These are phyloP conservation scores for Backusella morwellensis DNA, from an alignment of 192 early-diverging fungal genomes.

Conservation along the genomic window DNA sequence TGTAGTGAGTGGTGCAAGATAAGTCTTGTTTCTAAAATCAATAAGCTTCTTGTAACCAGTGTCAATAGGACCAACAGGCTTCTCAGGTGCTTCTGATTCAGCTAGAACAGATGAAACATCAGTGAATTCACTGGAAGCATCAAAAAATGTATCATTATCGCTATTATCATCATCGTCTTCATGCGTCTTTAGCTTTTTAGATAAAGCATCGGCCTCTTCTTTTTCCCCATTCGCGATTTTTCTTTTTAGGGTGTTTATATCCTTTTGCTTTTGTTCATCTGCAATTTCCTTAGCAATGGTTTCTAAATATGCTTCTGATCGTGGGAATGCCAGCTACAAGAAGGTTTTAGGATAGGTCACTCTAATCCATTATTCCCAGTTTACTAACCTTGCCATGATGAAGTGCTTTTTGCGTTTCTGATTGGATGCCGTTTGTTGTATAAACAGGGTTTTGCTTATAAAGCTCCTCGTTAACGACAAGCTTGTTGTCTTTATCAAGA, in stretches of 20 bases:
- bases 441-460: slow-evolving; percentile 17
- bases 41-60: slow-evolving; percentile 19
- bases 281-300: slow-evolving; percentile 26
- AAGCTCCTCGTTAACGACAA: slow-evolving; percentile 56
- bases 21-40: slow-evolving; percentile 84
- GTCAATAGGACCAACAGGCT: slow-evolving; percentile 43
- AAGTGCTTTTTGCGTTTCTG: slow-evolving; percentile 19
- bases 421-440: slow-evolving; percentile 16
- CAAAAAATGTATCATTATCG: neutral
- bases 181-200: neutral
- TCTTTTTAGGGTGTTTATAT: slow-evolving; percentile 20
- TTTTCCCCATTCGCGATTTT: slow-evolving; percentile 1
- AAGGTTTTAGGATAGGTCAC: neutral
- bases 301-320: slow-evolving; percentile 35
- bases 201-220: neutral
- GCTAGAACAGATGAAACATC: neutral
- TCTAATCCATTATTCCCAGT: neutral
- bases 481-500: slow-evolving; percentile 43
- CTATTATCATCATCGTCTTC: neutral
- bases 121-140: neutral
- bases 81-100: slow-evolving; percentile 5
- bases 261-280: slow-evolving; percentile 13
- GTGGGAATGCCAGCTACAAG: slow-evolving; percentile 38
- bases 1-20: slow-evolving; percentile 94
- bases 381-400: neutral